Base-by-base conservation (phyloP, 495 filamentous ascomycete species). In the Clavariopsis aquatica region DNA sequence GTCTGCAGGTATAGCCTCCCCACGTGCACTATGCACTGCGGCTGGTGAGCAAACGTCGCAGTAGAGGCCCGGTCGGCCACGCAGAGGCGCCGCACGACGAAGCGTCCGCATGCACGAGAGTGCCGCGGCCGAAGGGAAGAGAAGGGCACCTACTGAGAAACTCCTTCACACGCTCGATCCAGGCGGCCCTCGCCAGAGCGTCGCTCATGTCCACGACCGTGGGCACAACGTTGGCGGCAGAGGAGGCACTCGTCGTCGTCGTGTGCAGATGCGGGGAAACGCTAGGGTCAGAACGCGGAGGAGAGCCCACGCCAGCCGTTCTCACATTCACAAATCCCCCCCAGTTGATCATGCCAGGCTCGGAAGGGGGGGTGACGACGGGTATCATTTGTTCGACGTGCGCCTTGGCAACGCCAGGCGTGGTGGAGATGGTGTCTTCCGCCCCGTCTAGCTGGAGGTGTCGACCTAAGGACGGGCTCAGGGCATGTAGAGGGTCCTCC, bases 311-410 rank as follows among this genome's bases (percentile, higher is more conserved):
- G 2, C 68, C 70, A 20, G 53, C 61, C 13, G 61, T 58, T 22
- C 23, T 59, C 6, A 72, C 66, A 29, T 71, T 64, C 31, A 71
- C 62, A 27, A 69, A 56, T 10, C 63, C 29, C 9, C 58, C 53
- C 73, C 73, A 77, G 15, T 64, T 58, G 19, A 68, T 31, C 10
- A 62, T 57, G 1, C 69, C 71, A 12, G 52, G 55, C 28, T 77
- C 74, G 0, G 60, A 65, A 8, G 74, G 74, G 15, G 74, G 74
- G 12, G 74, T 77, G 41, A 74, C 46, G n/a, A 57, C 70, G 27
- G 69, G 53, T 20, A 76, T 41, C 36, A 56, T 54, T 8, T 66
- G 51, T 22, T 60, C 59, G 24, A 68, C 13, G 9, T 66, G 55
- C 2, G 27, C 61, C 36, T 51, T 70, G 49, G 53, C 17, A 10